Evolutionary conservation across 306 rosid genomes (phyloP).

Genomic region (Casuarina glauca): DNA sequence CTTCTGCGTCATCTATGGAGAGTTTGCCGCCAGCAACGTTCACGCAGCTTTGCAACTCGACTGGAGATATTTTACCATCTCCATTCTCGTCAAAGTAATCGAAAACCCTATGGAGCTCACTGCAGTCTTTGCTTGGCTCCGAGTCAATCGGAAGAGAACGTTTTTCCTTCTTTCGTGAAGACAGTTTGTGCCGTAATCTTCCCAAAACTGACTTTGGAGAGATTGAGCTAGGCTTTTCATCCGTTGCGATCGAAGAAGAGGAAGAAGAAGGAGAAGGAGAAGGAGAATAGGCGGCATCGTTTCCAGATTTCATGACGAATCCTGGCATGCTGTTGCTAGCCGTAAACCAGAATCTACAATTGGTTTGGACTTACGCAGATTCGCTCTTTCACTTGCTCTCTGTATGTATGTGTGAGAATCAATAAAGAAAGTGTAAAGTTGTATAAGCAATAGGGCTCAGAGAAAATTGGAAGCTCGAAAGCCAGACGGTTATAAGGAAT

Average conservation of each 20-base stretch:
- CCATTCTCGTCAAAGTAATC: conserved; percentile 33
- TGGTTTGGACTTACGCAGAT: not conserved
- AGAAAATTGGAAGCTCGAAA: not conserved
- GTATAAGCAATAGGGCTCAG: not conserved
- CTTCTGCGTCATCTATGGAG: conserved; percentile 32
- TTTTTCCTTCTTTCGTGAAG: not conserved
- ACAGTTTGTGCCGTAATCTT: conserved; percentile 5
- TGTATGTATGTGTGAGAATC: too few species aligned
- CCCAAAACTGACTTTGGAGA: conserved; percentile 4
- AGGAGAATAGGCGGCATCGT: not conserved
- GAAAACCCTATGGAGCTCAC: conserved; percentile 22
- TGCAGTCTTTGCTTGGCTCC: not conserved
- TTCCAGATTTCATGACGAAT: not conserved
- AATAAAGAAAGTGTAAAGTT: too few species aligned
- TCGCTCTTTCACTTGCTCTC: not conserved
- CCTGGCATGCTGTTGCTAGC: not conserved
- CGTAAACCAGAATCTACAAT: not conserved
- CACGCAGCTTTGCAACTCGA: conserved; percentile 35
- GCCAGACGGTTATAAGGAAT: too few species aligned
- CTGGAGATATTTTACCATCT: conserved; percentile 41
- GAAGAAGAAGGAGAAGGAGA: not conserved
- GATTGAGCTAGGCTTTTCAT: not conserved
- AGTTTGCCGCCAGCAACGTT: conserved; percentile 19
- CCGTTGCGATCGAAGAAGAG: not conserved
- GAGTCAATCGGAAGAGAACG: not conserved